Base-by-base conservation (phyloP, 345 rosid species). In the Eucalyptus tenuipes region DNA sequence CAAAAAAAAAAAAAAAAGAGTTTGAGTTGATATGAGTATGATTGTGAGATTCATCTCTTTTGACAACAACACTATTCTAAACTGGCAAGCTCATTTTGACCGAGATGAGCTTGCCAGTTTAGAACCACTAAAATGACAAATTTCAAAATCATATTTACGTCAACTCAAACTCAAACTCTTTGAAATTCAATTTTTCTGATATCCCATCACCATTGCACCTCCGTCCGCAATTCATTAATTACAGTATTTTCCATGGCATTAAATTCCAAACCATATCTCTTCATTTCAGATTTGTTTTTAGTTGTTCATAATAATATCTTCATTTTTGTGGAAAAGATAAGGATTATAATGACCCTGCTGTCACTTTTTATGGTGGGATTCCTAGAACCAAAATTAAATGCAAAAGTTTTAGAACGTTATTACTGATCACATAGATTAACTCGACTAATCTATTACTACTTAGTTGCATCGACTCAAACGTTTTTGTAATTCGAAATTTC, bases 31-130 rank as follows among this genome's bases (percentile, higher is more conserved):
- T 9, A 55, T 55, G 2, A 55, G 1, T 55, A 24, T 55, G 4
- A 17, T 55, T 1, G 4, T 55, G 27, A 55, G 27, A 55, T 24
- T 53, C 11, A 22, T 53, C 27, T 22, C 59, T 22, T 53, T 53
- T 0, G 13, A 8, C 22, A 22, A 55, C 5, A 53, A 22, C 27
- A 0, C 8, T 8, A 50, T 50, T 50, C 20, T 16, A 50, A 50
- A 16, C 18, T 50, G 2, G 20, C 53, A 50, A 55, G 12, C 27
- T 22, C 61, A 8, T 55, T 12, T 17, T 40, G 42, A 40, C 42
- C 0, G 1, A 25, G 64, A 57, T 24, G 64, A 25, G 64, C 64
- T 57, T 24, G 14, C n/a, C 0, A 24, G 1, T 10, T 22, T 57
- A 24, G 64, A 57, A 57, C 0, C 13, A 24, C n/a, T 11, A 57